Percentiles rank a stretch among this genome's conserved stretches.
These are phyloP conservation scores for Przewalskia tangutica DNA, from an alignment of 257 asterid species.

Conservation along the genomic window DNA sequence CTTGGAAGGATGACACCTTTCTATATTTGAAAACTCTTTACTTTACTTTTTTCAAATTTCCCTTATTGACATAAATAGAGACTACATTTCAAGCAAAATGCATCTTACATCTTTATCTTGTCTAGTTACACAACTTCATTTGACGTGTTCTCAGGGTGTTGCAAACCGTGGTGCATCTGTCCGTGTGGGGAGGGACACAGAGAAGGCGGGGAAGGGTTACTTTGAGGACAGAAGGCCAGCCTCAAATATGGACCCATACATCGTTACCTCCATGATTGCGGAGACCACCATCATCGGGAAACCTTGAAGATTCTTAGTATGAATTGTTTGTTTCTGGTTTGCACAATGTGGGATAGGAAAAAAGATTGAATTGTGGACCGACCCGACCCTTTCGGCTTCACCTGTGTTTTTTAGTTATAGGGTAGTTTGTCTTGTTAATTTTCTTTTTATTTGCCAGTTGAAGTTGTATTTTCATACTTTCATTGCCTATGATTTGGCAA, in stretches of 20 bases:
- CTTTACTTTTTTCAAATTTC: too few species aligned
- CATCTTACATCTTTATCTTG: background rate
- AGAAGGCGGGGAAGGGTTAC: slow-evolving; percentile 89
- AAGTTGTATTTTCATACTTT: background rate
- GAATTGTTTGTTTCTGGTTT: background rate
- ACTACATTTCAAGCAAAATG: slow-evolving; percentile 20
- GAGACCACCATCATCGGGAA: slow-evolving; percentile 71
- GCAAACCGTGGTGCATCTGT: slow-evolving; percentile 95
- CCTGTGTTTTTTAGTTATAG: background rate
- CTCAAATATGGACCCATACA: slow-evolving; percentile 89
- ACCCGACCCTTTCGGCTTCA: background rate
- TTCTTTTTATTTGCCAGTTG: background rate
- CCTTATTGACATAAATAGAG: too few species aligned
- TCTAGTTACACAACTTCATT: background rate
- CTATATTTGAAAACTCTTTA: slow-evolving; percentile 26
- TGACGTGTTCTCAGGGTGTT: slow-evolving; percentile 47
- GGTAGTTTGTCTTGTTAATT: background rate
- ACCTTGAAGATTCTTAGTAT: slow-evolving; percentile 2
- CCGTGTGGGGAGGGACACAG: slow-evolving; percentile 91
- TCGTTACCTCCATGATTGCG: slow-evolving; percentile 84
- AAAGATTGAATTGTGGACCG: background rate
- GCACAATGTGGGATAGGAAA: background rate
- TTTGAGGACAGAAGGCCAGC: slow-evolving; percentile 96
- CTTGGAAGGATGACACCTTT: background rate
- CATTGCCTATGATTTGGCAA: background rate